phyloP scores from a whole-genome alignment of 371 early-diverging fungal species.

The Haplosporangium sp. region DNA sequence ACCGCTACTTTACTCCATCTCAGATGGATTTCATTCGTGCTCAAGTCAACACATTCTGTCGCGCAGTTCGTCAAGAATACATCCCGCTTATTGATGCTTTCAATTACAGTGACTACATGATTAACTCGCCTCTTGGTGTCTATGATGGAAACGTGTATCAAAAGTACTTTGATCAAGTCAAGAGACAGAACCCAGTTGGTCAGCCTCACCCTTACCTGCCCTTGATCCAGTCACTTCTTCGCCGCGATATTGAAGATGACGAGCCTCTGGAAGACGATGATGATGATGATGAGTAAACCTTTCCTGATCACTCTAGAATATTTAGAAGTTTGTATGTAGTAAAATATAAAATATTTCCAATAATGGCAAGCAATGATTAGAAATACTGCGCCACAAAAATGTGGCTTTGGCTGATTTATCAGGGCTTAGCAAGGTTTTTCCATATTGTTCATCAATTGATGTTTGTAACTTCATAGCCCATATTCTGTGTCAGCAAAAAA shows the following conservation, averaged over 20 bases:
- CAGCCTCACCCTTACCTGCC: conserved; percentile 84
- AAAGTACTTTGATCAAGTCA: conserved; percentile 88
- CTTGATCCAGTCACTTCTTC: conserved; percentile 84
- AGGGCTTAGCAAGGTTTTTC: no score
- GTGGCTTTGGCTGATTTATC: no score
- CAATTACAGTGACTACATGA: conserved; percentile 87
- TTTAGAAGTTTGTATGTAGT: not conserved
- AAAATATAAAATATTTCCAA: not conserved
- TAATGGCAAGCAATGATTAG: not conserved
- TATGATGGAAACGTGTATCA: conserved; percentile 91
- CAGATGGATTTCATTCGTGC: conserved; percentile 77
- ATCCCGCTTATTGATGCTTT: conserved; percentile 91
- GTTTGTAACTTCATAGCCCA: not conserved
- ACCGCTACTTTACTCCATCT: conserved; percentile 80
- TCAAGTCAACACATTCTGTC: conserved; percentile 75
- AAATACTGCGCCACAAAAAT: not conserved
- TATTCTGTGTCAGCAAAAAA: not conserved
- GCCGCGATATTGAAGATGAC: conserved; percentile 67
- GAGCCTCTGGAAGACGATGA: conserved; percentile 66
- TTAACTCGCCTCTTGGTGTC: conserved; percentile 92
- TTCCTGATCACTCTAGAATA: not conserved
- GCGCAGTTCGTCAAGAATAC: conserved; percentile 79
- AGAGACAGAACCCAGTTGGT: conserved; percentile 77
- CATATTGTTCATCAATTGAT: no score
- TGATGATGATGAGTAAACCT: conserved; percentile 61